phyloP scores from a whole-genome alignment of 495 filamentous ascomycete species.

The Penicillium pancosmium region DNA sequence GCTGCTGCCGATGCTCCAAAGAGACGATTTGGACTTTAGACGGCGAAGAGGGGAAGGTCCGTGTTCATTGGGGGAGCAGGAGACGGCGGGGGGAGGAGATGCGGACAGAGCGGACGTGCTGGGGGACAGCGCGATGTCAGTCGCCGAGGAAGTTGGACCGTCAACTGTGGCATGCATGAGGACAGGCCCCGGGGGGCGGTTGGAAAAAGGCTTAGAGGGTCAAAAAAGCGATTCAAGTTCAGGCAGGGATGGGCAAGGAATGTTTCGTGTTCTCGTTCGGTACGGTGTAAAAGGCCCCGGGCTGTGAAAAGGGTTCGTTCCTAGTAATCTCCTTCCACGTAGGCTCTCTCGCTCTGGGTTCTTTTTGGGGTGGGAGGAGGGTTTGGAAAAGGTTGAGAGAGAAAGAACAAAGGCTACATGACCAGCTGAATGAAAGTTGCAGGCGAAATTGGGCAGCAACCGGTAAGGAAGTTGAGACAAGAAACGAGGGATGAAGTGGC shows the following conservation, averaged over 20 bases:
- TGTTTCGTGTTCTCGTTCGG: constrained; percentile 29
- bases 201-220: constrained; percentile 13
- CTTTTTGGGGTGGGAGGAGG: background rate
- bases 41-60: constrained; percentile 37
- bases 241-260: constrained; percentile 37
- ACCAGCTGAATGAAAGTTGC: background rate
- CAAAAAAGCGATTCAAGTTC: constrained; percentile 12
- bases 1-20: constrained; percentile 45
- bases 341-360: constrained; percentile 9
- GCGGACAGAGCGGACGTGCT: constrained; percentile 33
- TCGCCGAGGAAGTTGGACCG: constrained; percentile 35
- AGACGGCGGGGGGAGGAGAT: constrained; percentile 37
- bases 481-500: constrained; percentile 35
- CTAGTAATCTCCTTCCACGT: background rate
- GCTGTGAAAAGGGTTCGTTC: no score
- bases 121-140: constrained; percentile 31
- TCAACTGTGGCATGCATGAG: constrained; percentile 49
- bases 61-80: constrained; percentile 36
- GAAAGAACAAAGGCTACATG: constrained; percentile 25
- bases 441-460: constrained; percentile 28
- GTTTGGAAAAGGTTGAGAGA: background rate
- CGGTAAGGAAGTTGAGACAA: constrained; percentile 25
- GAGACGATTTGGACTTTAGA: constrained; percentile 47
- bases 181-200: constrained; percentile 29
- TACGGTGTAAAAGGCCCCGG: background rate